A percentile compares a stretch with the other conserved stretches of the same genome.
Conservation (phyloP, 2,329 filamentous ascomycete species). For the Verticillium klebahnii region DNA sequence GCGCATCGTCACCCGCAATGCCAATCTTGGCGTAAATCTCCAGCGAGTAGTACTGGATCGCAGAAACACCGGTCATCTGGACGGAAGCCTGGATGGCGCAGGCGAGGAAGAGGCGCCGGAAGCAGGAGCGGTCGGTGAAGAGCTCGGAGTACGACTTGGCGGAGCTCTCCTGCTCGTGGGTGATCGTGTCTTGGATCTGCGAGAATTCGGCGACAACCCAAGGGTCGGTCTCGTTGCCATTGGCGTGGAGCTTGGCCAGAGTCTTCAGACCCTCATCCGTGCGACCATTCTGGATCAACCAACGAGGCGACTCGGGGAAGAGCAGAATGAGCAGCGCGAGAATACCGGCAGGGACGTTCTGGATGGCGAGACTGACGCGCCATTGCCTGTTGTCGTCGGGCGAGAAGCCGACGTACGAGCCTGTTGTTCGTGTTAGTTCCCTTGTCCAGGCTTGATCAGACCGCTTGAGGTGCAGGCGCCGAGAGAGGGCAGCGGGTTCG, state of each 20-base stretch:
- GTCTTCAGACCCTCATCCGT: slow-evolving; percentile 60
- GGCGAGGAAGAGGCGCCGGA: slow-evolving; percentile 67
- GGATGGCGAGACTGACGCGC: slow-evolving; percentile 53
- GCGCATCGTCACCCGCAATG: slow-evolving; percentile 57
- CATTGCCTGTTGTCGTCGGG: slow-evolving; percentile 23
- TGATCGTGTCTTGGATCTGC: slow-evolving; percentile 62
- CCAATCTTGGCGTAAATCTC: slow-evolving; percentile 65
- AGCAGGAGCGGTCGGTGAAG: slow-evolving; percentile 55
- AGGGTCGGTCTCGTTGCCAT: slow-evolving; percentile 59
- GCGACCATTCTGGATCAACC: slow-evolving; percentile 68
- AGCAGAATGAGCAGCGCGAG: slow-evolving; percentile 58
- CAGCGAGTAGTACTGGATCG: slow-evolving; percentile 68
- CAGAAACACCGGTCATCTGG: slow-evolving; percentile 69
- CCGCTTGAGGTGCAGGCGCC: no score
- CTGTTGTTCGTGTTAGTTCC: slow-evolving; percentile 4
- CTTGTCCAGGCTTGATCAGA: no score
- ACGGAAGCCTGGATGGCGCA: slow-evolving; percentile 64
- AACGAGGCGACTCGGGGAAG: slow-evolving; percentile 69
- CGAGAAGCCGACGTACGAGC: slow-evolving; percentile 21
- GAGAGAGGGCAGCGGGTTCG: no score
- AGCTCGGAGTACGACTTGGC: slow-evolving; percentile 68
- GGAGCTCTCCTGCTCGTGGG: slow-evolving; percentile 60
- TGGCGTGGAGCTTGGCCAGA: slow-evolving; percentile 63
- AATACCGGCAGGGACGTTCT: slow-evolving; percentile 62
- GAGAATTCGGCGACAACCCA: slow-evolving; percentile 45